Conservation (phyloP, 768 basidiomycete species). For the Lentinula aciculospora region DNA sequence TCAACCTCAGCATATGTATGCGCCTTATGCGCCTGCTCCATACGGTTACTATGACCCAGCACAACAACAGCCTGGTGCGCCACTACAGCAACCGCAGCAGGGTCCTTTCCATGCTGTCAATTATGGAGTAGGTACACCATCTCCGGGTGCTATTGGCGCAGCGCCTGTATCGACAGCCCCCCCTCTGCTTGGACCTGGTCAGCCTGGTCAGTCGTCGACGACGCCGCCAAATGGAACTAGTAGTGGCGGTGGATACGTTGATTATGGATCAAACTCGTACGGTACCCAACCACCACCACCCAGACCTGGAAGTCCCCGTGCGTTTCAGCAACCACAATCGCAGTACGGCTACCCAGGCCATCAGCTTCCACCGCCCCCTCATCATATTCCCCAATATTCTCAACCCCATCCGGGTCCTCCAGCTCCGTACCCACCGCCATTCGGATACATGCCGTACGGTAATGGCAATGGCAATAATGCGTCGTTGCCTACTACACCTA, state of each 20-base stretch:
- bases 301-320: not conserved
- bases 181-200: not conserved
- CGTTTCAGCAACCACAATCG: not conserved
- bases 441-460: constrained; percentile 15
- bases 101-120: not conserved
- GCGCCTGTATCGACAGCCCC: not conserved
- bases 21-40: not conserved
- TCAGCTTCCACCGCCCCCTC: not conserved
- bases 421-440: not conserved
- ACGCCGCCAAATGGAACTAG: not conserved
- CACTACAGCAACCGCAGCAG: constrained; percentile 12
- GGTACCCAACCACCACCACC: constrained; percentile 1
- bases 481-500: constrained; percentile 1
- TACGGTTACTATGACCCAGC: constrained; percentile 7
- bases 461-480: not conserved
- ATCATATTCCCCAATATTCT: not conserved
- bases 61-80: constrained; percentile 8
- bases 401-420: not conserved
- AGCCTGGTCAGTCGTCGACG: not conserved
- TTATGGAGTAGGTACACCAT: not conserved
- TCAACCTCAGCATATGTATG: not conserved
- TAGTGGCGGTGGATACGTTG: not conserved
- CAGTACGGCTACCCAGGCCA: not conserved
- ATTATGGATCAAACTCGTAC: not conserved
- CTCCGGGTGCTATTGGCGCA: not conserved